Base-by-base conservation (phyloP, 2,329 filamentous ascomycete species). In the Chaetomiaceae sp. region DNA sequence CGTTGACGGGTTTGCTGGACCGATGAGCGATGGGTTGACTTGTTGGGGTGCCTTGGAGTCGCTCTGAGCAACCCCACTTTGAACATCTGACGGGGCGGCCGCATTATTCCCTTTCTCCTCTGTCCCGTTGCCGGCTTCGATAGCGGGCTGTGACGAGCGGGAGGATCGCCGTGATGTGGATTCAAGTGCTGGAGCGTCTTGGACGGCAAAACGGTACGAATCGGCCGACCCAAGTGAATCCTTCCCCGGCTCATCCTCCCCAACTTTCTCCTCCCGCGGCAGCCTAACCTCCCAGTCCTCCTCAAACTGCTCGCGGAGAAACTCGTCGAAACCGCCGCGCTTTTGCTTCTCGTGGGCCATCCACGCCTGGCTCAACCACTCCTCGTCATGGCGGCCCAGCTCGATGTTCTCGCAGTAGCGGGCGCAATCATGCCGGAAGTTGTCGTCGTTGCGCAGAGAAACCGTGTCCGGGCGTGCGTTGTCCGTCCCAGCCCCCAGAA, bases 351-450 rank as follows among this genome's bases (percentile, higher is more conserved):
- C 69, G 56, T 81, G 77, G 0, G 80, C 80, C 4, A 64, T 64
- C 70, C 75, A 81, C 1, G 80, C 80, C 51, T 76, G 69, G 15
- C 63, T 66, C 7, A 83, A 71, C 80, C 80, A 83, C 14, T 72
- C 70, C 1, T 72, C 70, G 58, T 82, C 78, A 53, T 81, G 76
- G 31, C 71, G 72, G 3, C 80, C 80, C 33, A 69, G 65, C 5
- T 64, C 58, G 17, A 83, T 65, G 57, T 77, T 70, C 31, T 75
- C 72, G 27, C 71, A 61, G 60, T 74, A 75, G 14, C 68, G 68
- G 9, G 68, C 69, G 14, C 69, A 69, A 59, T 75, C 73, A 51
- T 73, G 64, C 14, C 73, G 68, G 59, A 75, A 75, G 53, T 71
- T 70, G 65, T 74, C 63, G 56, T 74, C 70, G 52, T 72, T 75